Conservation (phyloP, 306 rosid genomes). For the Inga laurina region DNA sequence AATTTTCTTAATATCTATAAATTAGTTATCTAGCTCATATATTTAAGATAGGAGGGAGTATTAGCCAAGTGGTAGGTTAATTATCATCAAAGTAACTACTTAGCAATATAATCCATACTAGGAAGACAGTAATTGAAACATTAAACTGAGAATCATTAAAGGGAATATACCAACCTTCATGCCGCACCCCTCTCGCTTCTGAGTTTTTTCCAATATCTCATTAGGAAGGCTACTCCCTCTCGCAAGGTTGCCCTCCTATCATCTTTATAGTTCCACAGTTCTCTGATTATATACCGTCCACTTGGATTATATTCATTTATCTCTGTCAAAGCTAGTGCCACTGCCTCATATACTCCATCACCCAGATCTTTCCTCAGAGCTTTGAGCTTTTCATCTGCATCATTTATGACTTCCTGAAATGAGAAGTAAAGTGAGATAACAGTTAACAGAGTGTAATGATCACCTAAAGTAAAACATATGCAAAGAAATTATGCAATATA, state of each 20-base stretch:
- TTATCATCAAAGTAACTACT: background rate
- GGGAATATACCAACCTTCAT: slow-evolving; percentile 31
- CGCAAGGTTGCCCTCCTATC: slow-evolving; percentile 49
- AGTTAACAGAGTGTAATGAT: background rate
- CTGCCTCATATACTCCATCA: slow-evolving; percentile 46
- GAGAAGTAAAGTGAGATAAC: slow-evolving; percentile 22
- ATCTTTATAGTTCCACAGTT: slow-evolving; percentile 54
- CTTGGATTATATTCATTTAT: slow-evolving; percentile 64
- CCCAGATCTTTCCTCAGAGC: slow-evolving; percentile 47
- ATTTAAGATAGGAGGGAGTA: background rate
- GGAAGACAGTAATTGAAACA: background rate
- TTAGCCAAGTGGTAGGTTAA: background rate
- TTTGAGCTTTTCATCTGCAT: slow-evolving; percentile 53
- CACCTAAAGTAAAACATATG: background rate
- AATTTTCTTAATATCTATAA: no score
- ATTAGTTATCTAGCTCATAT: no score
- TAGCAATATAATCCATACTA: background rate
- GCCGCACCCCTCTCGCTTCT: slow-evolving; percentile 35
- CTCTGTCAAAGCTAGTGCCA: slow-evolving; percentile 53
- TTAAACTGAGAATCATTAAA: background rate
- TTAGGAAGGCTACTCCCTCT: slow-evolving; percentile 47
- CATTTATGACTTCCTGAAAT: slow-evolving; percentile 59
- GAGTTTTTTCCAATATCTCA: slow-evolving; percentile 41
- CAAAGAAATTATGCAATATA: slow-evolving; percentile 11
- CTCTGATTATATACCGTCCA: slow-evolving; percentile 53